Conservation (phyloP, 345 rosid species). For the Trapa incisa region DNA sequence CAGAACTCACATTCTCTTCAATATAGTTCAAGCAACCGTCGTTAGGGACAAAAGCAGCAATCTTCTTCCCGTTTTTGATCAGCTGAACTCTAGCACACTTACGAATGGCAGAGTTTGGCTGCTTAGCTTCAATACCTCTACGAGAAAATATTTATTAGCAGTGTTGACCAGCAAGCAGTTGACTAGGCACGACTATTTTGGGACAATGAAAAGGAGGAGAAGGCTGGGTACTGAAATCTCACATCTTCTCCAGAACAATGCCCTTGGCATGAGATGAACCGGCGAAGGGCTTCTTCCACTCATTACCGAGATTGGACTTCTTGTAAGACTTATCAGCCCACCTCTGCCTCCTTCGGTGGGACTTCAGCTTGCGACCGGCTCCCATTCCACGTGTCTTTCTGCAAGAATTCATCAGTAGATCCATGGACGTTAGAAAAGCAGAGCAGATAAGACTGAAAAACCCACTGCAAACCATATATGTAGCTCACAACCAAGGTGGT, state of each 20-base stretch:
- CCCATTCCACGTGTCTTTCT: constrained; percentile 80
- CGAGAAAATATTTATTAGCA: background rate
- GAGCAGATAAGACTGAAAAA: background rate
- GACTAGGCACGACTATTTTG: background rate
- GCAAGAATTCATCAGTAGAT: background rate
- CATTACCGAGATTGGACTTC: constrained; percentile 75
- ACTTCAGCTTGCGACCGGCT: constrained; percentile 73
- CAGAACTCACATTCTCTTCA: constrained; percentile 59
- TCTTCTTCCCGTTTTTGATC: constrained; percentile 75
- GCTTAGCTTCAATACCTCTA: constrained; percentile 92
- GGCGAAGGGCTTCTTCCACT: constrained; percentile 85
- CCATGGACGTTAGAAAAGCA: background rate
- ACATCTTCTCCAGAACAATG: constrained; percentile 73
- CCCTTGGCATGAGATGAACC: constrained; percentile 89
- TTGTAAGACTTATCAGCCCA: constrained; percentile 96
- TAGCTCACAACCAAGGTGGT: background rate
- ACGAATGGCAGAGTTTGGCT: constrained; percentile 93
- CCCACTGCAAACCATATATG: background rate
- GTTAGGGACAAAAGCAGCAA: constrained; percentile 76
- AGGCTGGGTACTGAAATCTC: constrained; percentile 1
- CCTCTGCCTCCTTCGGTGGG: constrained; percentile 64
- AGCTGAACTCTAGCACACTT: constrained; percentile 83
- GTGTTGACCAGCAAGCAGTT: background rate
- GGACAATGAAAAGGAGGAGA: background rate
- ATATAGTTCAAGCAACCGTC: constrained; percentile 90